phyloP scores from a whole-genome alignment of 176 grass and related monocot species.

The Saccharum spontaneum region DNA sequence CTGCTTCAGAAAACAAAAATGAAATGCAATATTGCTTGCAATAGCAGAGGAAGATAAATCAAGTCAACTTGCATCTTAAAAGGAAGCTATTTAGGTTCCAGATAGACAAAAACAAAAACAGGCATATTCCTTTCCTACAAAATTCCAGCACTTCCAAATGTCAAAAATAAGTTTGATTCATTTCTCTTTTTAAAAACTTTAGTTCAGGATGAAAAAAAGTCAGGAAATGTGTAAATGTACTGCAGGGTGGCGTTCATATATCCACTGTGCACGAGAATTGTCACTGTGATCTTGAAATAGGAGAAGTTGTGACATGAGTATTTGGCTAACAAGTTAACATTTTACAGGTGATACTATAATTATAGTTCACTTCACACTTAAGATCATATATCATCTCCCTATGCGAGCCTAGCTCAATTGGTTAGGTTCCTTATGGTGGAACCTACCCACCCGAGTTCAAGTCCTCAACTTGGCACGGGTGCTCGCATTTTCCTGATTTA shows the following conservation, averaged over 20 bases:
- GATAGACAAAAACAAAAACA: not conserved
- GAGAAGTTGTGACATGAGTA: not conserved
- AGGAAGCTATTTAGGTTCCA: not conserved
- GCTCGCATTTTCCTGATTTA: too few relatives aligned
- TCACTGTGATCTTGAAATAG: not conserved
- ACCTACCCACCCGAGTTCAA: too few relatives aligned
- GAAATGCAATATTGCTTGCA: not conserved
- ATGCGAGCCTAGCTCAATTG: not conserved
- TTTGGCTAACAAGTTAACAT: not conserved
- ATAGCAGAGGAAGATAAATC: not conserved
- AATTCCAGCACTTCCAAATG: not conserved
- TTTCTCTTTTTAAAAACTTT: not conserved
- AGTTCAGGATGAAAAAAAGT: not conserved
- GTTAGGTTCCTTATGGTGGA: too few relatives aligned
- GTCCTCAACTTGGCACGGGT: too few relatives aligned
- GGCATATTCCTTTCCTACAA: not conserved
- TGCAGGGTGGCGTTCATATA: not conserved
- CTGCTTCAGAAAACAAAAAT: not conserved
- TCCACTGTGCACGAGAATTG: not conserved
- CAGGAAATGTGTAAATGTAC: not conserved
- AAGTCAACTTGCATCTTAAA: not conserved
- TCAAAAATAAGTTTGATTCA: not conserved
- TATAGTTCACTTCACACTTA: not conserved
- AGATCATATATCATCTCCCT: constrained; percentile 12
- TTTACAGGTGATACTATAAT: not conserved